Base-by-base conservation (phyloP, 768 basidiomycete genomes). In the Melanogaster broomeanus region DNA sequence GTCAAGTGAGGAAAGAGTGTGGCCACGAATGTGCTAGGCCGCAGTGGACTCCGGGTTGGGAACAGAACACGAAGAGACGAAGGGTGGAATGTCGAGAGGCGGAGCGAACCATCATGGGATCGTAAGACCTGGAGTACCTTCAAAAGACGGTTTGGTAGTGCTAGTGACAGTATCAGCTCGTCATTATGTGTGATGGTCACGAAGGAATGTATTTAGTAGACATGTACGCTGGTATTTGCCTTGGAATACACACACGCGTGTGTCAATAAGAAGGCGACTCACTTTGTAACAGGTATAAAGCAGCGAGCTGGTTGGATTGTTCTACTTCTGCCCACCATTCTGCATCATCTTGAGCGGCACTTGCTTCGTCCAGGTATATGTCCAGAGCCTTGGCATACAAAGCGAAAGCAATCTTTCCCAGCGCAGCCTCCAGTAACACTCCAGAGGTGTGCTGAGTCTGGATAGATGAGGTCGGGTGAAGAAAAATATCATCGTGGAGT, bases 321-420 rank as follows among this genome's bases (percentile, higher is more conserved):
- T 87, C 84, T 37, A 88, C 66, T 25, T 83, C 78, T 15, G 78
- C 77, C 94, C 94, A 98, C 88, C 89, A 97, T 40, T 88, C 82
- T 18, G 89, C 83, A 60, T 93, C 90, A 7, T 76, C 69, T 59
- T 94, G 92, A 12, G 85, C 81, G 30, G 82, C 67, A 9, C 81
- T 74, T 2, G 93, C 90, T 61, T 90, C 83, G 10, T 73, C 62
- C 52, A 96, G 67, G 51, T 84, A 82, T 19, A 73, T 61, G 55
- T 90, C 81, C 60, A 94, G 69, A 1, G 83, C 77, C 48, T 86
- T 78, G 6, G 82, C 73, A 61, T 92, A 93, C 15, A 90, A 53
- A 8, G 77, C 77, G 5, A 83, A 74, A 1, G 81, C 69, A 4
- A 87, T 59, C 61, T 77, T 82, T 33, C 72, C 67, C 7, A 81